A percentile compares a stretch with the other conserved stretches of the same genome.
These are phyloP conservation scores for Chamaecrista fasciculata DNA, from an alignment of 306 rosid species.

Conservation along the genomic window DNA sequence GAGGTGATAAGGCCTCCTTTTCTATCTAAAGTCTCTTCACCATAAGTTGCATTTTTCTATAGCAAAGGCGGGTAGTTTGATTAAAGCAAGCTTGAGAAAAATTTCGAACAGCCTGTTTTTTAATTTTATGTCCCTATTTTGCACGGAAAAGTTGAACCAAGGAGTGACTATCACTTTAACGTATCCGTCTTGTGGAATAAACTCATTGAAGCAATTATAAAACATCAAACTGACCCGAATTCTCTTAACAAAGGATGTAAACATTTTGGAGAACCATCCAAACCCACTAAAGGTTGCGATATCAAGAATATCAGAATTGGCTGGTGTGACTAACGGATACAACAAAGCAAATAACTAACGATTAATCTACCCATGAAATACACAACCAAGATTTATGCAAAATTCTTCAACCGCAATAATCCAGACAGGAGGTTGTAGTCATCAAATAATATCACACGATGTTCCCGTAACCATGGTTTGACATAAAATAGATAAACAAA, in stretches of 20 bases:
- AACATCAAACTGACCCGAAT: neutral
- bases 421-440: neutral
- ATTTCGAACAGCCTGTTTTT: neutral
- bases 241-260: neutral
- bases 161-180: neutral
- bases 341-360: neutral
- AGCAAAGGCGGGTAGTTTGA: neutral
- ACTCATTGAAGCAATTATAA: neutral
- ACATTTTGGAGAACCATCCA: neutral
- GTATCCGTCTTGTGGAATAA: neutral
- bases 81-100: neutral
- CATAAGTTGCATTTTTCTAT: slow-evolving; percentile 7
- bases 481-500: neutral
- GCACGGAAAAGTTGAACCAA: neutral
- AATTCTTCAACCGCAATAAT: slow-evolving; percentile 3
- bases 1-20: neutral
- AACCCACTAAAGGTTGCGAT: neutral
- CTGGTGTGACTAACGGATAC: neutral
- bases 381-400: neutral
- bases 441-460: slow-evolving; percentile 6
- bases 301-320: neutral
- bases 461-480: neutral
- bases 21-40: neutral
- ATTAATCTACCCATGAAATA: neutral
- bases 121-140: neutral